A percentile compares a stretch with the other conserved stretches of the same genome.
Evolutionary conservation across 306 rosid genomes (phyloP).

Genomic region (Quercus alba): DNA sequence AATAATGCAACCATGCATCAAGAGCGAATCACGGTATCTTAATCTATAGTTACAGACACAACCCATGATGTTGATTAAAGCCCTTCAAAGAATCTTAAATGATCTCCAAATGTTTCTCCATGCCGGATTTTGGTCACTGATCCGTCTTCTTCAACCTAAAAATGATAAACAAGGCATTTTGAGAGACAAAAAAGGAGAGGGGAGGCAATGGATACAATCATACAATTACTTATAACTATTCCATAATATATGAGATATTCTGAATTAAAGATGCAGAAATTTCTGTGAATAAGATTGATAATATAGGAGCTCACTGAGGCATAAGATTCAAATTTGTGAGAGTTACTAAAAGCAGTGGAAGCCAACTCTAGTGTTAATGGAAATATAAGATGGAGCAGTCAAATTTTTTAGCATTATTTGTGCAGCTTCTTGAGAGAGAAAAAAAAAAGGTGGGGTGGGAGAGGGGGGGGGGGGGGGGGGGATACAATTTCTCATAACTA

Average conservation of each 20-base stretch:
- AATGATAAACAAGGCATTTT: neutral
- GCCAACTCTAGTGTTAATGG: neutral
- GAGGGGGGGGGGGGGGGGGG: too few species aligned
- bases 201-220: too few species aligned
- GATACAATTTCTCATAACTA: too few species aligned
- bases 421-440: too few species aligned
- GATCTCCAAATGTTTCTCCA: constrained; percentile 83
- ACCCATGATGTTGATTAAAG: constrained; percentile 40
- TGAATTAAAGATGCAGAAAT: neutral
- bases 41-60: neutral
- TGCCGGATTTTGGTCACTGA: constrained; percentile 87
- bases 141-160: constrained; percentile 78
- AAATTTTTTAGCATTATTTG: neutral
- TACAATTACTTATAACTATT: too few species aligned
- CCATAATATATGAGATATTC: neutral
- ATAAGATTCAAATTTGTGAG: neutral
- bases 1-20: constrained; percentile 5
- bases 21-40: constrained; percentile 2
- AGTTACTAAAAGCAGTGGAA: neutral
- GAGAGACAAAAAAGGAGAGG: too few species aligned
- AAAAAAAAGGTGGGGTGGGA: too few species aligned
- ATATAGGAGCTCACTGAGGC: neutral
- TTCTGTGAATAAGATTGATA: neutral
- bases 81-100: constrained; percentile 68
- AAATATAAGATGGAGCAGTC: neutral